Base-by-base conservation (phyloP, 169 alveolate species). In the Eimeria necatrix region DNA sequence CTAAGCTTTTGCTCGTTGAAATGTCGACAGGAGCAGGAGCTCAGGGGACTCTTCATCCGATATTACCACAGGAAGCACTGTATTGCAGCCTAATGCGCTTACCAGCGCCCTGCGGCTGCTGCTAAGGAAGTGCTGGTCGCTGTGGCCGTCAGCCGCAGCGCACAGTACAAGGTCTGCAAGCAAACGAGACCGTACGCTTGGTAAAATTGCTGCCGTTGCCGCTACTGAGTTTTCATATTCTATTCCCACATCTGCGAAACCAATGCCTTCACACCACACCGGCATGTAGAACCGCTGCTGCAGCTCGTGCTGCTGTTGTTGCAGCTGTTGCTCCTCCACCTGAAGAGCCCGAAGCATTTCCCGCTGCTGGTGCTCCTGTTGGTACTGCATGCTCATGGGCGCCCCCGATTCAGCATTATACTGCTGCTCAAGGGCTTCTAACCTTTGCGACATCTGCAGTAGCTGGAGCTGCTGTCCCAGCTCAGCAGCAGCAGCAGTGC, bases 401-500 rank as follows among this genome's bases (percentile, higher is more conserved):
- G 12, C 78, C 32, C 41, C 32, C 32, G 78, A 68, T 18, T 68
- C 78, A n/a, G 78, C 78, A 18, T 7, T 14, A 10, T 68, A 24
- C 78, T 68, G 78, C 46, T n/a, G n/a, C 0, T 10, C 32, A 14
- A 68, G 32, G 12, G 78, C 32, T 1, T 3, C 78, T 14, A 68
- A 52, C 12, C 78, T 16, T 24, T n/a, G n/a, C 9, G 78, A 68
- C 12, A 68, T 16, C 5, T 68, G 78, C 78, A 14, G 78, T 24
- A 68, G 6, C 78, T 68, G 78, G n/a, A 68, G 78, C 32, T 68
- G 78, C 32, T 68, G 78, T 24, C n/a, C 78, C 32, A 68, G 32
- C 78, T n/a, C 78, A 7, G 78, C 78, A n/a, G 78, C 78, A 68
- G 78, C 78, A n/a, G 78, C 78, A 68, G n/a, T 68, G 46, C 32